phyloP scores from a whole-genome alignment of 2,329 filamentous ascomycete genomes.

The Verticillium albo-atrum region DNA sequence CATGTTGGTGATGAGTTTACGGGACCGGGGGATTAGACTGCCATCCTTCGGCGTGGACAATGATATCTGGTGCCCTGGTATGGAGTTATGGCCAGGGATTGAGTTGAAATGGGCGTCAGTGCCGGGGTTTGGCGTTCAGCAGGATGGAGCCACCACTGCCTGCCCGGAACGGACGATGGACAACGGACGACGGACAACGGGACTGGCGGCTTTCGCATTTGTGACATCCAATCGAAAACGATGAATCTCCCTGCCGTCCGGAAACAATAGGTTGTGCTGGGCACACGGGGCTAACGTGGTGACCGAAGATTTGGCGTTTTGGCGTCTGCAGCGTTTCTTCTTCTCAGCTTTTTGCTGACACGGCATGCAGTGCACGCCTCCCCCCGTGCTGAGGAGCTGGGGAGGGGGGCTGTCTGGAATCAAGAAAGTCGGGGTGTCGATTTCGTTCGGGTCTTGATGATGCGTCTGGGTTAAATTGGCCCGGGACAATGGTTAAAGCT shows the following conservation, averaged over 20 bases:
- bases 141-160: neutral
- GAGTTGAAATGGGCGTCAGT: too few species aligned
- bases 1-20: neutral
- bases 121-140: neutral
- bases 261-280: neutral
- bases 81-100: neutral
- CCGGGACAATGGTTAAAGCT: neutral
- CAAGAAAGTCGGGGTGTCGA: too few species aligned
- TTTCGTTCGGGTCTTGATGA: neutral
- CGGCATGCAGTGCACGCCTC: neutral
- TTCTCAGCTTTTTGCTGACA: neutral
- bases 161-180: neutral
- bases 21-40: neutral
- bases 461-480: neutral
- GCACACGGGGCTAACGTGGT: neutral
- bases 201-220: neutral
- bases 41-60: neutral
- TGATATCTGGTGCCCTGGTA: neutral
- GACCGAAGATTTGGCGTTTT: neutral
- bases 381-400: too few species aligned
- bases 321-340: neutral
- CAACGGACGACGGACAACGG: neutral
- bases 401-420: neutral
- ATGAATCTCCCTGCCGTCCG: neutral
- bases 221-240: neutral